Evolutionary conservation across 1,139 yeast genomes (phyloP), one percentile per base, ranked within the genome.

Genomic region (Pichia sp.): DNA sequence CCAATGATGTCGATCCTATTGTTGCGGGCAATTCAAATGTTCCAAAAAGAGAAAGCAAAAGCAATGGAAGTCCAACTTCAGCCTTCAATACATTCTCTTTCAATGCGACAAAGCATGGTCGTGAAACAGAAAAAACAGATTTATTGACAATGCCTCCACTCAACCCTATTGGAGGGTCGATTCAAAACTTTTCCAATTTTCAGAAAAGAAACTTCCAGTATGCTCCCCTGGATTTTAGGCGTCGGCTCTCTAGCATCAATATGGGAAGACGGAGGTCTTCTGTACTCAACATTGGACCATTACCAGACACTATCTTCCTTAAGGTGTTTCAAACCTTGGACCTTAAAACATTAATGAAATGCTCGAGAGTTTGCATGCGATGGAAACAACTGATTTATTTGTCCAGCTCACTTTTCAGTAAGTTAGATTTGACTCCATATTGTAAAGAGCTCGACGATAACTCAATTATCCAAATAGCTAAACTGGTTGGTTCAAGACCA

Each of bases 401-500:
- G 38, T 82, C 85, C 0, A 80, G 82, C 1, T 74, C 75, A 19
- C 70, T 85, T 45, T 77, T 79, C 62, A 74, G 71, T 16, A 68
- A 54, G 0, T 71, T 87, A 49, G 87, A 85, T 61, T 71, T 87
- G 57, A 74, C 78, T 0, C 81, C 79, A 1, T 85, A 83, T 78
- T 83, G 81, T 64, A 81, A 85, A 3, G 69, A 77, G 1, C 74
- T 87, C 31, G 78, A 80, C 62, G 92, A 87, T 67, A 67, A 72
- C 13, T 78, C 82, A 0, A 70, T 86, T 51, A 75, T 77, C 11
- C 73, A 78, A 48, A 84, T 87, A 49, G 81, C 87, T 1, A 80
- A 83, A 62, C 84, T 86, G 68, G 90, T 82, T 7, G 92, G 92
- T 0, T 72, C 84, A 1, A 73, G 93, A 52, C 90, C 92, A 0